Evolutionary conservation across 345 rosid species (phyloP).

Genomic region (Psidium friedrichsthalianum): DNA sequence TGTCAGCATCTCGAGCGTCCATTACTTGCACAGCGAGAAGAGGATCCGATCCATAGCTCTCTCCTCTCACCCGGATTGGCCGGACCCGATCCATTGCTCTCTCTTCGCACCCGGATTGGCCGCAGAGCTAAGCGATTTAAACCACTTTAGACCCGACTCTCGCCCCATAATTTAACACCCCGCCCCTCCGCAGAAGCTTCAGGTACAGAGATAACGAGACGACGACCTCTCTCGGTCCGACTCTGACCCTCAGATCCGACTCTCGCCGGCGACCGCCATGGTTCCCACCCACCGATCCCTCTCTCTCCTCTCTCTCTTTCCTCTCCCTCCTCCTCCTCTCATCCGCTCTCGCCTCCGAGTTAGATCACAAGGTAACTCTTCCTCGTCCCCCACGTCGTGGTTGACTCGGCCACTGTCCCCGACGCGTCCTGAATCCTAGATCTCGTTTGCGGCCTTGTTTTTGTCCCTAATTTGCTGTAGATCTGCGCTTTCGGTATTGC

Average conservation of each 20-base stretch:
- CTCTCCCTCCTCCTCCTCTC: conserved; percentile 22
- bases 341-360: conserved; percentile 55
- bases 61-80: background rate
- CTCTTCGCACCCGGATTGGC: background rate
- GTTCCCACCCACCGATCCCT: conserved; percentile 23
- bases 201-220: background rate
- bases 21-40: background rate
- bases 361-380: conserved; percentile 79
- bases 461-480: background rate
- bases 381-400: background rate
- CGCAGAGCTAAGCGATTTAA: background rate
- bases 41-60: background rate
- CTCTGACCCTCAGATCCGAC: conserved; percentile 31
- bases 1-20: background rate
- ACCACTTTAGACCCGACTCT: background rate
- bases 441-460: background rate
- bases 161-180: background rate
- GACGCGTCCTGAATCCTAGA: background rate
- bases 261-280: conserved; percentile 46
- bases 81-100: background rate
- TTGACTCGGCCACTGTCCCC: background rate
- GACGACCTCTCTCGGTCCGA: background rate
- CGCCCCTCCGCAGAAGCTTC: background rate
- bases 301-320: conserved; percentile 10
- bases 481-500: background rate